These are phyloP conservation scores for Castanea crenata DNA, from an alignment of 306 rosid genomes.

Conservation along the genomic window DNA sequence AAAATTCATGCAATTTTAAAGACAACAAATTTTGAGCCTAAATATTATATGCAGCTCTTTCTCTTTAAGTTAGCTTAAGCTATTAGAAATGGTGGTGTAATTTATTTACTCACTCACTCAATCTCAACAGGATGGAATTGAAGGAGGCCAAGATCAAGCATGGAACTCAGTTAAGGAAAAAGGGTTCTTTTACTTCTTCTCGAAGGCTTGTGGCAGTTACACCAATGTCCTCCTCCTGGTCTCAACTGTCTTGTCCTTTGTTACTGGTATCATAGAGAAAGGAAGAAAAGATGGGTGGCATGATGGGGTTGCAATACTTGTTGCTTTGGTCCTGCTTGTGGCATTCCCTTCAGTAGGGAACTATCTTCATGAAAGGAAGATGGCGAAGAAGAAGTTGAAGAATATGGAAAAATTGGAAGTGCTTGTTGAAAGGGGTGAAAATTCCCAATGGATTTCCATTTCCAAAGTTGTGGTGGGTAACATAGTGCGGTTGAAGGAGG, in stretches of 20 bases:
- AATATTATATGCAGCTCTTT: too few species aligned
- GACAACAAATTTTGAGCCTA: too few species aligned
- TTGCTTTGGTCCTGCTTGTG: conserved; percentile 34
- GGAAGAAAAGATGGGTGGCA: conserved; percentile 63
- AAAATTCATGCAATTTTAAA: too few species aligned
- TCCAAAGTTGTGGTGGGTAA: conserved; percentile 47
- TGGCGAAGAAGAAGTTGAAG: conserved; percentile 21
- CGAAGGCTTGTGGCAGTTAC: conserved; percentile 26
- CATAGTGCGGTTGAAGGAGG: conserved; percentile 30
- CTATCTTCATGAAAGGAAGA: conserved; percentile 26
- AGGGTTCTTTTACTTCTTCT: conserved; percentile 26
- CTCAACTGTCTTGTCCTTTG: conserved; percentile 43
- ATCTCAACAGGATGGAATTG: neutral
- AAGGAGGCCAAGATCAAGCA: neutral
- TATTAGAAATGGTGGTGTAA: neutral
- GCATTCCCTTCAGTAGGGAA: conserved; percentile 27
- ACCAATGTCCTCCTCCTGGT: conserved; percentile 30
- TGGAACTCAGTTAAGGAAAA: neutral
- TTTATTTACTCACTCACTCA: neutral
- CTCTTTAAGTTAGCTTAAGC: neutral
- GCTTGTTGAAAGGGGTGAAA: conserved; percentile 31
- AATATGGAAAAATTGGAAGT: conserved; percentile 23
- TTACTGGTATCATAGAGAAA: conserved; percentile 37
- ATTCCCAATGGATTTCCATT: neutral
- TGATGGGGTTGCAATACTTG: conserved; percentile 45